Conservation (phyloP, 1,284 basidiomycete genomes). For the Coniferiporia weirii region DNA sequence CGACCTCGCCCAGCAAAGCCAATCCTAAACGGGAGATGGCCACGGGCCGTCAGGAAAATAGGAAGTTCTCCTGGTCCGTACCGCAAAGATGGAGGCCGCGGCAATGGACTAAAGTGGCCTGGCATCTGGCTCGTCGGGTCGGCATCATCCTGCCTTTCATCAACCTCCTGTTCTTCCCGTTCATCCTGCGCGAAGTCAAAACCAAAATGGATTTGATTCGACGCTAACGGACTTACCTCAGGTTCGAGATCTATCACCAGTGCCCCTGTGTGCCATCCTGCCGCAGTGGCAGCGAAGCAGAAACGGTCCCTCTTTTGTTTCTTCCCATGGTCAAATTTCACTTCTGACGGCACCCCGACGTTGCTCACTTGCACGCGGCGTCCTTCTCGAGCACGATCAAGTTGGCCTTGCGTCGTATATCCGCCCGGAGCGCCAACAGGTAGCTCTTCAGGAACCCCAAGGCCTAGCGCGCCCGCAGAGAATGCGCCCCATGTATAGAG, state of each 20-base stretch:
- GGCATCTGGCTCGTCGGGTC: conserved; percentile 18
- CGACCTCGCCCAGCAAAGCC: conserved; percentile 30
- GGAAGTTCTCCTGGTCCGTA: conserved; percentile 14
- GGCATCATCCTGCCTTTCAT: conserved; percentile 5
- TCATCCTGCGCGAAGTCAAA: conserved; percentile 4
- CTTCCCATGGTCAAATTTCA: conserved; percentile 58
- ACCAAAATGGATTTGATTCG: background rate
- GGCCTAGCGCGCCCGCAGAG: conserved; percentile 74
- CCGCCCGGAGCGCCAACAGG: conserved; percentile 56
- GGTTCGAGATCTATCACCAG: conserved; percentile 74
- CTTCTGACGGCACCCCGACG: conserved; percentile 59
- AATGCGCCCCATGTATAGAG: conserved; percentile 83
- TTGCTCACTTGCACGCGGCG: conserved; percentile 29
- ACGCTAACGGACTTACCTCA: conserved; percentile 4
- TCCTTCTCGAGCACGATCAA: conserved; percentile 29
- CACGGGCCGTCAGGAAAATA: conserved; percentile 1
- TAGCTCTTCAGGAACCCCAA: conserved; percentile 62
- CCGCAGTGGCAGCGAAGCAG: conserved; percentile 72
- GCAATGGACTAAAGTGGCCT: conserved; percentile 9
- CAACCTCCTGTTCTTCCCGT: conserved; percentile 17
- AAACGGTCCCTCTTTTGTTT: conserved; percentile 53
- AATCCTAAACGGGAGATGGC: conserved; percentile 23
- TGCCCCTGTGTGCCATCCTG: conserved; percentile 87
- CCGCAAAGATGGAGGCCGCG: background rate
- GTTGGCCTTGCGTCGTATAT: conserved; percentile 37